Conservation (phyloP, 2,329 filamentous ascomycete genomes). For the Alternaria incomplexa region DNA sequence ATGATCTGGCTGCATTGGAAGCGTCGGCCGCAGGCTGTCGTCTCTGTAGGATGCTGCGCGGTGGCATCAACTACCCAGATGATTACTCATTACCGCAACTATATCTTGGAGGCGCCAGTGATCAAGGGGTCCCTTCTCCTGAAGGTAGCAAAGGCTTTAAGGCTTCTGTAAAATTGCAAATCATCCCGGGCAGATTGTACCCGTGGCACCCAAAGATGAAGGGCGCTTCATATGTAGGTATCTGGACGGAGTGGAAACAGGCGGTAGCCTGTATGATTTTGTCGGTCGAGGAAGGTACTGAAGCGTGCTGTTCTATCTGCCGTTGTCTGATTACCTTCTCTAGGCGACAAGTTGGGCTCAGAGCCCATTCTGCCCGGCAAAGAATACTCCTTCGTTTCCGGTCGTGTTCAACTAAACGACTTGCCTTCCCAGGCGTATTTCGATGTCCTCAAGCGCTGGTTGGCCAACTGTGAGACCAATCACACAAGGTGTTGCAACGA, state of each 20-base stretch:
- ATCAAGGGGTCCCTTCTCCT: rapidly evolving
- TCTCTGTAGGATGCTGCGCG: neutral
- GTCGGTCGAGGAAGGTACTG: neutral
- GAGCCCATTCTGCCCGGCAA: neutral
- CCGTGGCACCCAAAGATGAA: neutral
- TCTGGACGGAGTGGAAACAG: neutral
- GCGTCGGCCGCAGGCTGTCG: neutral
- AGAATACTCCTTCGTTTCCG: neutral
- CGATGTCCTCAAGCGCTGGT: neutral
- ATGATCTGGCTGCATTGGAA: neutral
- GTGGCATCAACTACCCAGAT: neutral
- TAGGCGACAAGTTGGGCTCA: neutral
- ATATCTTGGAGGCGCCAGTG: neutral
- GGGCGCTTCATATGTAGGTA: neutral
- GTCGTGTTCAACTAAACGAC: neutral
- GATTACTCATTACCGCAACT: too few relatives aligned
- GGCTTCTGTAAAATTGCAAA: neutral
- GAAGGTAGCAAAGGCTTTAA: neutral
- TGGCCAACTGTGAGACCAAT: neutral
- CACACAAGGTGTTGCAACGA: neutral
- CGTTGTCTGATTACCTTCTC: neutral
- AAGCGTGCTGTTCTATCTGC: rapidly evolving
- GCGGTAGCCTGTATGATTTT: rapidly evolving
- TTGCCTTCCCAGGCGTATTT: neutral
- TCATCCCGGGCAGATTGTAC: rapidly evolving